These are phyloP conservation scores for Amaranthus cruentus DNA, from an alignment of 148 eudicot genomes.

Conservation along the genomic window DNA sequence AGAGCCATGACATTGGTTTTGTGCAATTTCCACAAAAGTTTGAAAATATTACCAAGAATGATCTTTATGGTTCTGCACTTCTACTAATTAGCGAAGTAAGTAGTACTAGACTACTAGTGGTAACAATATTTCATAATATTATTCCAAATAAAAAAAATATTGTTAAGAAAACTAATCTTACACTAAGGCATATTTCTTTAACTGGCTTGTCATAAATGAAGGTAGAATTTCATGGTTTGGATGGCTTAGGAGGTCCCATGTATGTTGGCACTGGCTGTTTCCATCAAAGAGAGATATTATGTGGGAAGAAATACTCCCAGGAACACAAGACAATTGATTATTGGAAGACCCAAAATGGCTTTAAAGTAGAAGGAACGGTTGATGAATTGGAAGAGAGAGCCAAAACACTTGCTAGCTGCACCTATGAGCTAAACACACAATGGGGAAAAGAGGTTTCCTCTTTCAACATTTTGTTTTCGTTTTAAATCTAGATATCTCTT, in stretches of 20 bases:
- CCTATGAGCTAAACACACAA: conserved; percentile 53
- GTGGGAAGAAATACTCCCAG: conserved; percentile 47
- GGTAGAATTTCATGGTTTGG: conserved; percentile 70
- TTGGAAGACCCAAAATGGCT: conserved; percentile 31
- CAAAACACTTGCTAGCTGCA: conserved; percentile 47
- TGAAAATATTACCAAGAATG: conserved; percentile 55
- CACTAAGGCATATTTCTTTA: not conserved
- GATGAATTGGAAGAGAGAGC: conserved; percentile 44
- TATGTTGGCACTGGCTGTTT: conserved; percentile 85
- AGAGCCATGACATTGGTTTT: conserved; percentile 60
- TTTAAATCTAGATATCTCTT: not conserved
- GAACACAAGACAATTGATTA: conserved; percentile 20
- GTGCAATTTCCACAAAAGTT: conserved; percentile 74
- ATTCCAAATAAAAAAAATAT: not conserved
- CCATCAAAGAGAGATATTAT: conserved; percentile 63
- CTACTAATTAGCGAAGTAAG: conserved; percentile 39
- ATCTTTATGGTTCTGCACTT: conserved; percentile 44
- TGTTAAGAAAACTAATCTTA: not conserved
- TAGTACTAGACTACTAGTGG: not conserved
- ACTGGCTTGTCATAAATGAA: conserved; percentile 12
- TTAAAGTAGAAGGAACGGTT: conserved; percentile 18
- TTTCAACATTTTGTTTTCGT: not conserved
- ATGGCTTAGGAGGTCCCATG: conserved; percentile 74
- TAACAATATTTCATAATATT: not conserved
- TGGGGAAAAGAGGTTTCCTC: conserved; percentile 83